Conservation (phyloP, 257 asterid genomes). For the Solanum sparsipilum region DNA sequence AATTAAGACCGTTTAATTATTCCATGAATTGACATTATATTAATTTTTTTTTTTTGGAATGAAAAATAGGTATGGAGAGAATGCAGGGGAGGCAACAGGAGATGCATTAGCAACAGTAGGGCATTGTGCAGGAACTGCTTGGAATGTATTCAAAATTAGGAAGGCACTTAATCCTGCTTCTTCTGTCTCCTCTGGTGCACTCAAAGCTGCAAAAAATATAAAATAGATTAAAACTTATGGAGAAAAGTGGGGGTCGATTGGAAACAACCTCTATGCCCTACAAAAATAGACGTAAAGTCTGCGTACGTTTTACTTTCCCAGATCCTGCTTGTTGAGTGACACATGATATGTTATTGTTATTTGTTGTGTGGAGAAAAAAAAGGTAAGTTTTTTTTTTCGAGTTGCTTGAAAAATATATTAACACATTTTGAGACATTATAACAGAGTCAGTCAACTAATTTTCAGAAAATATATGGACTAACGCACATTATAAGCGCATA, state of each 20-base stretch:
- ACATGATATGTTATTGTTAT: not conserved
- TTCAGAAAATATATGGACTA: too few species aligned
- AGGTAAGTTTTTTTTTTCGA: not conserved
- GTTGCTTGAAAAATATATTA: not conserved
- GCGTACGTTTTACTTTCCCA: not conserved
- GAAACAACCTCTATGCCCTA: not conserved
- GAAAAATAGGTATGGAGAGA: slow-evolving; percentile 53
- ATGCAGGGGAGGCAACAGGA: slow-evolving; percentile 76
- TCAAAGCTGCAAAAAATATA: slow-evolving; percentile 25
- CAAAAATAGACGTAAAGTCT: not conserved
- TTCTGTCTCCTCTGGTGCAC: slow-evolving; percentile 24
- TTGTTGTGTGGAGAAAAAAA: not conserved
- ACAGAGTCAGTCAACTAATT: too few species aligned
- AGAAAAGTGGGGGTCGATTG: not conserved
- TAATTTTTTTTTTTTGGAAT: not conserved
- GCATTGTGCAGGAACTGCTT: slow-evolving; percentile 60
- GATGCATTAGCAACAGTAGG: slow-evolving; percentile 69
- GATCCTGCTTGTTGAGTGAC: not conserved
- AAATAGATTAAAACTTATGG: not conserved
- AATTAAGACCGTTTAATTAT: too few species aligned
- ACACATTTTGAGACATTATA: not conserved
- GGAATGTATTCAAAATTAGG: slow-evolving; percentile 72
- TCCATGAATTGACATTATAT: not conserved
- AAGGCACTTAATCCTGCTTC: slow-evolving; percentile 68
- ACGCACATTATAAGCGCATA: not conserved